phyloP scores from a whole-genome alignment of 768 basidiomycete genomes.

The Exidia glandulosa region DNA sequence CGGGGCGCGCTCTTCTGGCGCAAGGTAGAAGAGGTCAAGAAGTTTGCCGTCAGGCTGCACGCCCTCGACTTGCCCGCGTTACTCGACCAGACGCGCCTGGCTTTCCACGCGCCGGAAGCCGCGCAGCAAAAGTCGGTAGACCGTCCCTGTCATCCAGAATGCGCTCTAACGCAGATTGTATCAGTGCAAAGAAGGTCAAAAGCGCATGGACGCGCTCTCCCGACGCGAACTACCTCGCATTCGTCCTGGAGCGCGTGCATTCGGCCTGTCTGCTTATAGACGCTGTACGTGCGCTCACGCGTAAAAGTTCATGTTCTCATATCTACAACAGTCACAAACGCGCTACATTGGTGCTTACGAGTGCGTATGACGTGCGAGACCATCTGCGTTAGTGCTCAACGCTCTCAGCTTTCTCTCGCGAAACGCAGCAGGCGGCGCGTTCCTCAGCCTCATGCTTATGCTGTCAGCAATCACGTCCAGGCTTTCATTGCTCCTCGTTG shows the following conservation, averaged over 20 bases:
- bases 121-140: neutral
- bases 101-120: neutral
- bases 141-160: neutral
- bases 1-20: constrained; percentile 60
- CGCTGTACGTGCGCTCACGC: constrained; percentile 26
- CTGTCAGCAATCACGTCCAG: constrained; percentile 54
- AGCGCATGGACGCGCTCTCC: constrained; percentile 59
- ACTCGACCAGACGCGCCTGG: neutral
- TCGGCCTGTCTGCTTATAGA: constrained; percentile 29
- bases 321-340: constrained; percentile 32
- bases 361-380: constrained; percentile 24
- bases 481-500: constrained; percentile 33
- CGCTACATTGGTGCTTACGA: constrained; percentile 40
- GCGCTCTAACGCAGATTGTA: neutral
- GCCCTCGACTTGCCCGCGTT: neutral
- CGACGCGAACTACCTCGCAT: constrained; percentile 21
- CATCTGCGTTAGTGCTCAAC: neutral
- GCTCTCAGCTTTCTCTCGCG: neutral
- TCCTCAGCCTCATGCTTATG: constrained; percentile 54
- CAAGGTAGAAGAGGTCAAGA: constrained; percentile 48
- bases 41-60: constrained; percentile 30
- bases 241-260: constrained; percentile 25
- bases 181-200: constrained; percentile 45
- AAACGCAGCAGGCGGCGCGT: constrained; percentile 37
- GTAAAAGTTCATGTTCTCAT: constrained; percentile 3